Conservation (phyloP, 768 basidiomycete species). For the Hemileccinum rubropunctum region DNA sequence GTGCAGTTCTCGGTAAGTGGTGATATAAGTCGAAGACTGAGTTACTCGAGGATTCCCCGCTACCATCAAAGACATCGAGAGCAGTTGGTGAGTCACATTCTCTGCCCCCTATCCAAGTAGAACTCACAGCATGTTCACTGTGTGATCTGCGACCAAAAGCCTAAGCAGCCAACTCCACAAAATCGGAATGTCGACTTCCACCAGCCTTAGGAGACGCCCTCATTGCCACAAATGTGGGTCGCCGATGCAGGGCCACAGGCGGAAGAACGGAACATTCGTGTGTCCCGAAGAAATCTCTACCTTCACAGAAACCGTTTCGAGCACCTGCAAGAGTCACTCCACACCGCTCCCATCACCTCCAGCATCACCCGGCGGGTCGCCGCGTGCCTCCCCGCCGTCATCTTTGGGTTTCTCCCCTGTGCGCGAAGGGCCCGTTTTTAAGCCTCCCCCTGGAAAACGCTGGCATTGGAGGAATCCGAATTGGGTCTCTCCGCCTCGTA, state of each 20-base stretch:
- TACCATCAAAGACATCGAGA: constrained; percentile 24
- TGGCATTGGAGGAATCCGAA: constrained; percentile 37
- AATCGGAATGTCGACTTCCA: constrained; percentile 25
- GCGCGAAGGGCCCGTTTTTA: constrained; percentile 19
- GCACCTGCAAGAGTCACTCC: constrained; percentile 17
- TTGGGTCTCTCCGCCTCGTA: constrained; percentile 32
- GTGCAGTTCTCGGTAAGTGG: constrained; percentile 5
- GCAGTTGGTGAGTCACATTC: constrained; percentile 24
- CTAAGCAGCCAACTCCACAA: not conserved
- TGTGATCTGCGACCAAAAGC: not conserved
- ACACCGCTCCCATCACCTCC: constrained; percentile 28
- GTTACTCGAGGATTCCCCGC: constrained; percentile 11
- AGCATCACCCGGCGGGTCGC: constrained; percentile 25
- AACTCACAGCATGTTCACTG: constrained; percentile 8
- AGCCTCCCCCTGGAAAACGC: constrained; percentile 27
- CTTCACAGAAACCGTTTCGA: constrained; percentile 14
- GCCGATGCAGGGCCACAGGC: constrained; percentile 33
- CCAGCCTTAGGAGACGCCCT: constrained; percentile 32
- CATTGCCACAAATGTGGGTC: constrained; percentile 34
- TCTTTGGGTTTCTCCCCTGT: constrained; percentile 15
- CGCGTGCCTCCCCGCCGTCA: constrained; percentile 15
- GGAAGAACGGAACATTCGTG: constrained; percentile 29
- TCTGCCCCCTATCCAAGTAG: not conserved
- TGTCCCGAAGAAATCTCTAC: constrained; percentile 22
- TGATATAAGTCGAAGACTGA: constrained; percentile 24